A percentile compares a stretch with the other conserved stretches of the same genome.
phyloP scores from a whole-genome alignment of 2,329 filamentous ascomycete species.

The Aspergillus sp. region DNA sequence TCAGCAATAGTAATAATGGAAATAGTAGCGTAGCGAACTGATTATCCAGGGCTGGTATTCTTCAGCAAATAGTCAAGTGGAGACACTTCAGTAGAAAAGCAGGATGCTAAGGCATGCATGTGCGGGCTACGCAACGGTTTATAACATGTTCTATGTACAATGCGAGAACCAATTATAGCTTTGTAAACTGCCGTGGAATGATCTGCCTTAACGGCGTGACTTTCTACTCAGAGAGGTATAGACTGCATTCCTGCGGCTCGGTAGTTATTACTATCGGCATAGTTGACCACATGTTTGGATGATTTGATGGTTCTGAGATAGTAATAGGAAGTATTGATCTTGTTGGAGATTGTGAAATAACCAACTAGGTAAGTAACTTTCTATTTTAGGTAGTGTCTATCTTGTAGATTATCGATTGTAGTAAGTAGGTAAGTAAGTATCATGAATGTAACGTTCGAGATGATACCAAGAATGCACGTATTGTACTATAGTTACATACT shows the following conservation, averaged over 20 bases:
- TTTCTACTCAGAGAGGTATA: not conserved
- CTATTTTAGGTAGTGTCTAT: not conserved
- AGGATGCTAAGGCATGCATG: not conserved
- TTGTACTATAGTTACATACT: not conserved
- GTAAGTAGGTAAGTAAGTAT: not conserved
- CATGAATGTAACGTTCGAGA: not conserved
- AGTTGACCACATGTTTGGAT: too few species aligned
- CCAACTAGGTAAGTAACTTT: too few species aligned
- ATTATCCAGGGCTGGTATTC: not conserved
- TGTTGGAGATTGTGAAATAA: too few species aligned
- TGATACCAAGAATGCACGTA: not conserved
- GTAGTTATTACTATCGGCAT: too few species aligned
- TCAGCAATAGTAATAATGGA: too few species aligned
- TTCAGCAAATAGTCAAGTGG: not conserved
- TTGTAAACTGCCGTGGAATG: not conserved
- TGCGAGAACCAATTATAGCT: too few species aligned
- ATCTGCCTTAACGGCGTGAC: not conserved
- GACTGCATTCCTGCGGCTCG: not conserved
- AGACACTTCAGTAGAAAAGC: not conserved
- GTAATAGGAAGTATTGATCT: too few species aligned
- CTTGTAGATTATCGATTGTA: not conserved
- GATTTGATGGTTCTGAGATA: too few species aligned
- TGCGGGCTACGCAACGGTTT: not conserved
- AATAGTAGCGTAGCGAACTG: too few species aligned
- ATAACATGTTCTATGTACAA: not conserved